phyloP scores from a whole-genome alignment of 2,329 filamentous ascomycete species.

The Thermochaetoides dissita region DNA sequence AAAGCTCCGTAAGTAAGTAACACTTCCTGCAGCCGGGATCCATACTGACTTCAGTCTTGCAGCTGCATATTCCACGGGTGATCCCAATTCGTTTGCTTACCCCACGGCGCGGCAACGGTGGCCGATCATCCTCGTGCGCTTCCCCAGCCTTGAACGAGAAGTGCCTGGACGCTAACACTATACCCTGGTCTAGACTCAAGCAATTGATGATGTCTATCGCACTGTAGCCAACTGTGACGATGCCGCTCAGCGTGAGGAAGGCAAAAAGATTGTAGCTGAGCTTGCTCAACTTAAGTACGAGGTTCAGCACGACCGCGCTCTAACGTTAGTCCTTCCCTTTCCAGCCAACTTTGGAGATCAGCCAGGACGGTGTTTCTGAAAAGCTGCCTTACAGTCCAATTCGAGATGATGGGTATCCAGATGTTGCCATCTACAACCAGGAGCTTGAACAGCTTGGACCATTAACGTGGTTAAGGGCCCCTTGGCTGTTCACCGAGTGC shows the following conservation, averaged over 20 bases:
- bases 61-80: constrained; percentile 68
- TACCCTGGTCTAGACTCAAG: constrained; percentile 51
- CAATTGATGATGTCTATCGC: constrained; percentile 88
- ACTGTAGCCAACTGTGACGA: constrained; percentile 47
- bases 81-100: constrained; percentile 76
- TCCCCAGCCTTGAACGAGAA: not conserved
- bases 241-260: constrained; percentile 56
- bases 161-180: not conserved
- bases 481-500: constrained; percentile 89
- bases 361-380: constrained; percentile 1
- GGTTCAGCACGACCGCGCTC: constrained; percentile 69
- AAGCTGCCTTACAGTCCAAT: constrained; percentile 41
- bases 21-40: not conserved
- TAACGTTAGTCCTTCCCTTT: constrained; percentile 43
- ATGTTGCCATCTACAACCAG: constrained; percentile 71
- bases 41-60: constrained; percentile 3
- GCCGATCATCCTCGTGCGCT: constrained; percentile 75
- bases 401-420: constrained; percentile 59
- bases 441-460: constrained; percentile 63
- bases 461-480: constrained; percentile 66
- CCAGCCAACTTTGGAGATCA: not conserved
- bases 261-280: constrained; percentile 70
- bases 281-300: constrained; percentile 85
- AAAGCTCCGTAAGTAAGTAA: constrained; percentile 13
- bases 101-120: constrained; percentile 75